Conservation (phyloP, 805 yeast species). For the Candida xyloterini region DNA sequence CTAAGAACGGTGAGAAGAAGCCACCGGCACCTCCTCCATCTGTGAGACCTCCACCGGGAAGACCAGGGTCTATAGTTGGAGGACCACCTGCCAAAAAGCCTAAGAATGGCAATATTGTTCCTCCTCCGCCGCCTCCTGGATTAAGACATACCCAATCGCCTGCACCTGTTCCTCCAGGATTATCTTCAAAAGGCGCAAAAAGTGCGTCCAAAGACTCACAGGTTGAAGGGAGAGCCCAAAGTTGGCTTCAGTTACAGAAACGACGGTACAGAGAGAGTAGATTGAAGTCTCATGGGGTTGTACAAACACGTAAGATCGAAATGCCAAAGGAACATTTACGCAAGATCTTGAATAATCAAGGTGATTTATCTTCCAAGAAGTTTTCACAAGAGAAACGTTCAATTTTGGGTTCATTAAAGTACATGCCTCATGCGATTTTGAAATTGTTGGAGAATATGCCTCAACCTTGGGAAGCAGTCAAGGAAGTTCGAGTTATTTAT, state of each 20-base stretch:
- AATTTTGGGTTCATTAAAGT: slow-evolving; percentile 86
- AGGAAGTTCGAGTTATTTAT: slow-evolving; percentile 84
- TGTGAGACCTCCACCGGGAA: slow-evolving; percentile 4
- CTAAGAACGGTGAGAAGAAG: not conserved
- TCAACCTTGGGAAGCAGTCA: slow-evolving; percentile 92
- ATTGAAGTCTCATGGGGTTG: slow-evolving; percentile 41
- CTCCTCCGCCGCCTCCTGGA: slow-evolving; percentile 38
- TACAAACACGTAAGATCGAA: slow-evolving; percentile 63
- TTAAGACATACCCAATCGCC: slow-evolving; percentile 1
- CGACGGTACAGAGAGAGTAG: slow-evolving; percentile 42
- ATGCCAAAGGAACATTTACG: slow-evolving; percentile 95
- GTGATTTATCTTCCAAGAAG: slow-evolving; percentile 76
- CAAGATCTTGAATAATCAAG: slow-evolving; percentile 77
- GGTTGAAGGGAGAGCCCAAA: slow-evolving; percentile 43
- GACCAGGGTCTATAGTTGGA: slow-evolving; percentile 2
- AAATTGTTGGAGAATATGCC: slow-evolving; percentile 95
- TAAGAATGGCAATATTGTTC: slow-evolving; percentile 23
- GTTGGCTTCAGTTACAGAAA: slow-evolving; percentile 67
- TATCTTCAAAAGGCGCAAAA: not conserved
- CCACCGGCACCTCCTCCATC: slow-evolving; percentile 13
- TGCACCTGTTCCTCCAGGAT: slow-evolving; percentile 31
- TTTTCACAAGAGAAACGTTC: slow-evolving; percentile 83
- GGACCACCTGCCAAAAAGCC: slow-evolving; percentile 22
- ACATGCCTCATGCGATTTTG: slow-evolving; percentile 91
- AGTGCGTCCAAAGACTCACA: slow-evolving; percentile 12